Base-by-base conservation (phyloP, 2,329 filamentous ascomycete species). In the Trichoderma citrinoviride region DNA sequence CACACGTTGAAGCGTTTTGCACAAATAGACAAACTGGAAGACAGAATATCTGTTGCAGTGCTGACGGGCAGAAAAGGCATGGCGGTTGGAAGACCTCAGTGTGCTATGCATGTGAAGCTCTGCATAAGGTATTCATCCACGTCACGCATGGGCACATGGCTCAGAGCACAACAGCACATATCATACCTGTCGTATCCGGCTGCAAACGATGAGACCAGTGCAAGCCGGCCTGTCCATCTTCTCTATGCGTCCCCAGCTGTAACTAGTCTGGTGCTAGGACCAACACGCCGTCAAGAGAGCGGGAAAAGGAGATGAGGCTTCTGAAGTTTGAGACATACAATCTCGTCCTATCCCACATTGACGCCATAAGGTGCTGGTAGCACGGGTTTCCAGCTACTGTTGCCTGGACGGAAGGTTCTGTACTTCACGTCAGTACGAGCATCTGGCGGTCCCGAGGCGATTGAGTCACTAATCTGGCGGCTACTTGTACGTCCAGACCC, bases 261-360 rank as follows among this genome's bases (percentile, higher is more conserved):
- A 25, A 37, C 21, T 64, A 52, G 53, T 23, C 23, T 46, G 29
- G 27, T 64, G 61, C 61, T 52, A 44, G 47, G 61, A 37, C 61
- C 61, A 64, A 64, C 43, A 56, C 23, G 33, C 54, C 53, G 23
- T 27, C 44, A 44, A 19, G 27, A 64, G 61, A 19, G 15, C 10
- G 17, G 19, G 21, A 33, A 40, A 44, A 29, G 61, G 53, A 64
- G 53, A 57, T 15, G 40, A 41, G 29, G 58, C 41, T 43, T 23
- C 19, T 10, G 12, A 3, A 37, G 14, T 17, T 33, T 60, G 37
- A 54, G 60, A 54, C 49, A 58, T 21, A 17, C 5, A 43, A 43
- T 6, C 17, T 56, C 52, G 14, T 7, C 7, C 40, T 49, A 21
- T 33, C 10, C 49, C 27, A 25, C 19, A 29, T 52, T 10, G 19